Conservation (phyloP, 2,329 filamentous ascomycete species). For the Hypoxylon sp. region DNA sequence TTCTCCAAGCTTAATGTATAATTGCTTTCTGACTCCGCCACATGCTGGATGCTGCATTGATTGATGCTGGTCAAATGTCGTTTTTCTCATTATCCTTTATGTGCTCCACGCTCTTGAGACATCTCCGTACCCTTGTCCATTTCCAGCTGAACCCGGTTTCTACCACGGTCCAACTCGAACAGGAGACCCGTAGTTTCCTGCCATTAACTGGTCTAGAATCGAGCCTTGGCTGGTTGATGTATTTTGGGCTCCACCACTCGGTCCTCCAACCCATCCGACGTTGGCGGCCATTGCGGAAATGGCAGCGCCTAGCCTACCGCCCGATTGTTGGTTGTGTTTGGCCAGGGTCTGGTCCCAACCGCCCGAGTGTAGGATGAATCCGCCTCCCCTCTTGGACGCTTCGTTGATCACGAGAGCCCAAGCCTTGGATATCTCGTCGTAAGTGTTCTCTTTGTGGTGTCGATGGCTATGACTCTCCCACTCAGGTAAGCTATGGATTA, state of each 20-base stretch:
- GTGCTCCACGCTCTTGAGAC: slow-evolving; percentile 4
- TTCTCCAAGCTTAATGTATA: slow-evolving; percentile 24
- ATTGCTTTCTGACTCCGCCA: slow-evolving; percentile 32
- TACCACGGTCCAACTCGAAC: slow-evolving; percentile 76
- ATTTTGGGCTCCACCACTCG: slow-evolving; percentile 44
- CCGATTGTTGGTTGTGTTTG: slow-evolving; percentile 89
- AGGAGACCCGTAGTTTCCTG: slow-evolving; percentile 71
- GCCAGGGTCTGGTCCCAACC: slow-evolving; percentile 92
- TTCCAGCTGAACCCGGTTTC: slow-evolving; percentile 8
- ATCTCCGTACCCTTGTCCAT: background rate
- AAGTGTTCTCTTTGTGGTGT: slow-evolving; percentile 93
- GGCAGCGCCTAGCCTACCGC: slow-evolving; percentile 84
- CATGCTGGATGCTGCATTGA: slow-evolving; percentile 39
- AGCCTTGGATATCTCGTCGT: slow-evolving; percentile 94
- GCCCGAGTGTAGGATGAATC: slow-evolving; percentile 88
- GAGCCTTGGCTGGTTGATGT: slow-evolving; percentile 65
- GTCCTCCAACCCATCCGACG: slow-evolving; percentile 80
- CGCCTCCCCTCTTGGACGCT: slow-evolving; percentile 89
- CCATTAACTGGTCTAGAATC: slow-evolving; percentile 74
- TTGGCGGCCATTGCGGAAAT: slow-evolving; percentile 81
- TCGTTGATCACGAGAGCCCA: slow-evolving; percentile 95
- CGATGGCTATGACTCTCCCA: slow-evolving; percentile 93
- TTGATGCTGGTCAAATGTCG: slow-evolving; percentile 34
- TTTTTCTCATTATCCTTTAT: slow-evolving; percentile 36
- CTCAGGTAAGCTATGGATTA: slow-evolving; percentile 89